Base-by-base conservation (phyloP, 495 filamentous ascomycete genomes). In the Annulohypoxylon maeteangense region DNA sequence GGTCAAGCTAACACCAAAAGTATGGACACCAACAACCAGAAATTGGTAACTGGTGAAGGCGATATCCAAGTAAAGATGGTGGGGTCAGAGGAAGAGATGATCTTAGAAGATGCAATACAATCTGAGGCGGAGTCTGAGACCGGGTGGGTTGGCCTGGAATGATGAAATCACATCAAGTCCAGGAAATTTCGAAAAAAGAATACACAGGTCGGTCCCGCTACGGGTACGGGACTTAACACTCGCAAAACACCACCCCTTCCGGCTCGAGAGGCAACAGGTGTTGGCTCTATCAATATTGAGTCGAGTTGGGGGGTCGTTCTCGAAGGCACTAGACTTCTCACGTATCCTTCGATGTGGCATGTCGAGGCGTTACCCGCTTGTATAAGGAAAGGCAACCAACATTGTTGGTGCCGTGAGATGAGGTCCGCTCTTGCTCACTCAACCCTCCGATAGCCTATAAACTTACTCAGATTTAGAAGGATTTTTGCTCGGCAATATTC, bases 61-160 rank as follows among this genome's bases (percentile, higher is more conserved):
- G 65, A 61, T 54, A 10, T 45, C 18, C 16, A 54, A 11, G 53
- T 67, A 45, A 75, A 45, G 71, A 74, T 80, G 69, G 57, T 79
- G 7, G 61, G 70, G 12, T 61, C 72, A 5, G 61, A 65, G n/a
- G 67, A 77, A 75, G 44, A 44, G 8, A 36, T 63, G 34, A 74
- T 64, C 18, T 45, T 79, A 50, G 71, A 74, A 38, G 80, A 79
- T 38, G 66, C 78, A 16, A 75, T 80, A 78, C 65, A 76, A 36
- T 70, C 62, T 27, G 64, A 65, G 36, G 75, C 65, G 16, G 74
- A 80, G 60, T 78, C 75, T 23, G 86, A 87, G 34, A 81, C 76
- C 16, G 85, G 85, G 62, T 88, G 86, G 86, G 80, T 87, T 55
- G 85, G 86, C n/a, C 62, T 87, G 71, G 84, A 86, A 44, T 88